phyloP scores from a whole-genome alignment of 2,329 filamentous ascomycete species.

The Hypoxylon sp. region DNA sequence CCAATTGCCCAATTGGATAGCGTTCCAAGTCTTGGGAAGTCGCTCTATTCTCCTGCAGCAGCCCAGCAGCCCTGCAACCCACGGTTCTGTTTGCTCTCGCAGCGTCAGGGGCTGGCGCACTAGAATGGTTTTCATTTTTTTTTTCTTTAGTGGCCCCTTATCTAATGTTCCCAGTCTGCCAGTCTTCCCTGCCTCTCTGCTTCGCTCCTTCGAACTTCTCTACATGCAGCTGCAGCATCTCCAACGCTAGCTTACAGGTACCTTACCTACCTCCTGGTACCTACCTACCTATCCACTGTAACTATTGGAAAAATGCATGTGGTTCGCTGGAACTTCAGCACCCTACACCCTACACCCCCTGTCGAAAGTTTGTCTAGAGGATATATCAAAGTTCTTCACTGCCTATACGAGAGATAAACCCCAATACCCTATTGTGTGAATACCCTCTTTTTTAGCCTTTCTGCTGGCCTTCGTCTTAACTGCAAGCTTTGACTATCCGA shows the following conservation, averaged over 20 bases:
- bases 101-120: constrained; percentile 31
- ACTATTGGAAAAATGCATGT: neutral
- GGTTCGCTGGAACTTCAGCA: constrained; percentile 6
- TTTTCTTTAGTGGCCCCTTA: constrained; percentile 15
- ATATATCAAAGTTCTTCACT: constrained; percentile 43
- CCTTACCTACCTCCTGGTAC: neutral
- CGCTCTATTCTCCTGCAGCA: constrained; percentile 35
- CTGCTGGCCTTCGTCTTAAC: constrained; percentile 38
- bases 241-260: constrained; percentile 15
- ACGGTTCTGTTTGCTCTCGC: constrained; percentile 29
- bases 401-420: constrained; percentile 42
- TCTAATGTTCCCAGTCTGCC: neutral
- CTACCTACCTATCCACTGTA: neutral
- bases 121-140: constrained; percentile 31
- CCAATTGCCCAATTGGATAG: constrained; percentile 39
- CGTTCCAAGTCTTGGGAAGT: constrained; percentile 32
- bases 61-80: constrained; percentile 31
- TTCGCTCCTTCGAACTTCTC: constrained; percentile 7
- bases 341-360: constrained; percentile 5
- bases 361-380: constrained; percentile 22
- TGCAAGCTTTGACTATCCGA: constrained; percentile 36
- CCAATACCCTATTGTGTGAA: constrained; percentile 45
- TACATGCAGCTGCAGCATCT: constrained; percentile 11
- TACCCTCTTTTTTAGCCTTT: constrained; percentile 45
- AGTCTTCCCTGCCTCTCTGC: too few species aligned